phyloP scores from a whole-genome alignment of 2,329 filamentous ascomycete genomes.

The Alternaria viburni region DNA sequence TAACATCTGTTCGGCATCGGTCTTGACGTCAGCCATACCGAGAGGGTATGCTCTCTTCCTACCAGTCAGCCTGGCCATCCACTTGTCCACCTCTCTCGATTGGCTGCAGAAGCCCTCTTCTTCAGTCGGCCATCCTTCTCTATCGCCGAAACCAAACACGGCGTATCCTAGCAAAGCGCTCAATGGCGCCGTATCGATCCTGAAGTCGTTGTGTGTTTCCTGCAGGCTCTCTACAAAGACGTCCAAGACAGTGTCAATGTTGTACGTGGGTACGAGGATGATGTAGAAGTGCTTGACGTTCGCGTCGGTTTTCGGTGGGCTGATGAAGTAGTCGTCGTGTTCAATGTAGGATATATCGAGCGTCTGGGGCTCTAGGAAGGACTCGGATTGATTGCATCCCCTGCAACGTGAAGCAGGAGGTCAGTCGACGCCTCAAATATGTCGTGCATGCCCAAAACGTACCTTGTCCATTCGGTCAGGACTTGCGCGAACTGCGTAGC shows the following conservation, averaged over 20 bases:
- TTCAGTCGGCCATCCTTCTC: constrained; percentile 89
- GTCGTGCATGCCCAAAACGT: background rate
- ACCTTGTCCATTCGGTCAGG: constrained; percentile 54
- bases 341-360: constrained; percentile 86
- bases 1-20: constrained; percentile 70
- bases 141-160: constrained; percentile 92
- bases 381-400: constrained; percentile 43
- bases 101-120: constrained; percentile 92
- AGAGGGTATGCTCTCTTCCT: constrained; percentile 87
- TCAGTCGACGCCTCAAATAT: background rate
- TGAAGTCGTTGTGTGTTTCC: constrained; percentile 96
- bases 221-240: constrained; percentile 85
- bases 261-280: constrained; percentile 86
- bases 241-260: constrained; percentile 90
- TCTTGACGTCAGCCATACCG: constrained; percentile 84
- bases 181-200: constrained; percentile 88
- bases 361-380: constrained; percentile 65
- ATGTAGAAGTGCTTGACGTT: constrained; percentile 77
- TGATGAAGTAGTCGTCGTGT: constrained; percentile 90
- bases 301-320: constrained; percentile 66
- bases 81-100: constrained; percentile 86
- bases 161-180: constrained; percentile 81
- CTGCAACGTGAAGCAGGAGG: background rate
- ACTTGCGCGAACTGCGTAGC: constrained; percentile 68
- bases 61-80: constrained; percentile 94